Conservation (phyloP, 345 rosid species). For the Camelina sativa region DNA sequence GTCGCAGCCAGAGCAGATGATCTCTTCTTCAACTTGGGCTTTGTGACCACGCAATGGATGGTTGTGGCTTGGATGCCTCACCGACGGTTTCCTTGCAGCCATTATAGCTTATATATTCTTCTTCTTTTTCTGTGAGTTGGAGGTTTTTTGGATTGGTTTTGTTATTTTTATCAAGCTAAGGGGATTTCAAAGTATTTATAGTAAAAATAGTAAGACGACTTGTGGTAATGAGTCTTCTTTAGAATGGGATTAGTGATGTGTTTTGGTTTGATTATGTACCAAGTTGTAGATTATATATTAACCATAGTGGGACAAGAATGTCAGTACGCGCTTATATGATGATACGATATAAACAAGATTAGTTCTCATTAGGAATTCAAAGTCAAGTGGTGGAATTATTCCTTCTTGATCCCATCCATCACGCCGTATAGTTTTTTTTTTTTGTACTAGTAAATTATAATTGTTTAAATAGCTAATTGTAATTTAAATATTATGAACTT, state of each 20-base stretch:
- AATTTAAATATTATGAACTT: neutral
- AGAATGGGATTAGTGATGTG: constrained; percentile 5
- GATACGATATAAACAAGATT: neutral
- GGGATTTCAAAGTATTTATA: constrained; percentile 26
- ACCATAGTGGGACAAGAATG: constrained; percentile 17
- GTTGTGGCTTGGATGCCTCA: constrained; percentile 43
- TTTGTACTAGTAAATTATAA: neutral
- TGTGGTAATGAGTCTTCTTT: constrained; percentile 16
- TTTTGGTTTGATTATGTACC: constrained; percentile 38
- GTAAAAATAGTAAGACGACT: constrained; percentile 13
- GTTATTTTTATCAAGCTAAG: constrained; percentile 4
- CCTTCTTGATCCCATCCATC: constrained; percentile 21
- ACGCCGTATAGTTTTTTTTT: neutral
- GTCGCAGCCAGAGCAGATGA: constrained; percentile 42
- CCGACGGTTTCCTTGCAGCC: constrained; percentile 41
- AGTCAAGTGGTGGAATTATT: constrained; percentile 29
- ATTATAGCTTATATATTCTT: constrained; percentile 1
- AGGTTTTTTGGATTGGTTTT: neutral
- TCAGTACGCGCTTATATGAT: constrained; percentile 18
- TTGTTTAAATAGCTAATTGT: constrained; percentile 7
- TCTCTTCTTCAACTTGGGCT: constrained; percentile 39
- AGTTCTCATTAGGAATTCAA: constrained; percentile 19
- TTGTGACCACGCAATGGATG: constrained; percentile 44
- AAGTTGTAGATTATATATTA: constrained; percentile 26
- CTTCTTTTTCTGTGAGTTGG: neutral